These are phyloP conservation scores for Annulohypoxylon stygium DNA, from an alignment of 495 filamentous ascomycete species.

Conservation along the genomic window DNA sequence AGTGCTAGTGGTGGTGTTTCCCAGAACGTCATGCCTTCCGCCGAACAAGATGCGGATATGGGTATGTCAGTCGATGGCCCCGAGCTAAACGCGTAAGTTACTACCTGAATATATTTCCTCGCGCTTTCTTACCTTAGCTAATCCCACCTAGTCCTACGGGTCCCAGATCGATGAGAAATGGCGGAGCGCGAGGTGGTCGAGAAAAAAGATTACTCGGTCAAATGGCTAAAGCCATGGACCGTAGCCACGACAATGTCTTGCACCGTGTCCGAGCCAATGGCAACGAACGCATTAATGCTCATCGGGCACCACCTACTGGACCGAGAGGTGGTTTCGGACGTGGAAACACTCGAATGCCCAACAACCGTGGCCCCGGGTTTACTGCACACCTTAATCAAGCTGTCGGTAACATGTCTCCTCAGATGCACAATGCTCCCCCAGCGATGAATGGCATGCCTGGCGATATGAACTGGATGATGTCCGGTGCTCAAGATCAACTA, in stretches of 20 bases:
- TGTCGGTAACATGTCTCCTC: constrained; percentile 50
- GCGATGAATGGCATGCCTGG: constrained; percentile 55
- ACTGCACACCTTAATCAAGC: constrained; percentile 56
- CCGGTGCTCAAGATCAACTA: constrained; percentile 74
- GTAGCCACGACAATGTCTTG: constrained; percentile 76
- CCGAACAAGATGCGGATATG: constrained; percentile 75
- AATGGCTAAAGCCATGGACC: constrained; percentile 87
- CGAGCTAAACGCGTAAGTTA: constrained; percentile 77
- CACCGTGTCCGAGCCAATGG: constrained; percentile 85
- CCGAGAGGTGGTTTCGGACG: constrained; percentile 68
- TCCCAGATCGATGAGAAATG: constrained; percentile 93
- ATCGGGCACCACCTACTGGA: constrained; percentile 81
- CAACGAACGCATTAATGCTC: constrained; percentile 80
- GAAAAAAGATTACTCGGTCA: constrained; percentile 88
- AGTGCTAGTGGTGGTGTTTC: constrained; percentile 29
- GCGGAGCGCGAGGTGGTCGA: constrained; percentile 63
- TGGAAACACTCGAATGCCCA: constrained; percentile 64
- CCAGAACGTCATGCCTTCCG: constrained; percentile 49
- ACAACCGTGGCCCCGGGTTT: constrained; percentile 58
- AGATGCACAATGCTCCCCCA: constrained; percentile 51
- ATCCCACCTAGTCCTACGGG: constrained; percentile 81
- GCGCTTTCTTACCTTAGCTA: constrained; percentile 38
- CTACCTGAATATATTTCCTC: background rate
- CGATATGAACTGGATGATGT: constrained; percentile 64
- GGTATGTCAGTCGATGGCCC: constrained; percentile 60